These are phyloP conservation scores for Domatiomyces globalis DNA, from an alignment of 2,329 filamentous ascomycete genomes.

Conservation along the genomic window DNA sequence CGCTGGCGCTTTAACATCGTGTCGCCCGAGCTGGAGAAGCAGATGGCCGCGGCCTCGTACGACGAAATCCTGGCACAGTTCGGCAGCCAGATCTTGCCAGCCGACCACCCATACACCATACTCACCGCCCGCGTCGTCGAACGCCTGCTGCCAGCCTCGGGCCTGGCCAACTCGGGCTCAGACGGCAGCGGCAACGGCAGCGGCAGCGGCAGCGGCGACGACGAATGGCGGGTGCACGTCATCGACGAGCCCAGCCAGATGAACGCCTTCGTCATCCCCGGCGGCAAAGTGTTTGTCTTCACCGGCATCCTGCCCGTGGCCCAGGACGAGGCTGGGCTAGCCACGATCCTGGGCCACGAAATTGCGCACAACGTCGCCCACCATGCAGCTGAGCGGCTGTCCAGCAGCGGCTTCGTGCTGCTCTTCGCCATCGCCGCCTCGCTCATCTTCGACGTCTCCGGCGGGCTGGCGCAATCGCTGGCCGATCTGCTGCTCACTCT, in stretches of 20 bases:
- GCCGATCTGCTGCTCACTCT: conserved; percentile 37
- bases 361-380: conserved; percentile 50
- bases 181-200: conserved; percentile 1
- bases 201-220: background rate
- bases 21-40: conserved; percentile 30
- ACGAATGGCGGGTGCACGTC: conserved; percentile 45
- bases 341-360: conserved; percentile 48
- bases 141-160: conserved; percentile 39
- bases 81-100: conserved; percentile 34
- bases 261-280: conserved; percentile 52
- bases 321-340: conserved; percentile 42
- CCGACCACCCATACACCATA: conserved; percentile 34
- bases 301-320: conserved; percentile 47
- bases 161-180: conserved; percentile 21
- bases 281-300: conserved; percentile 51
- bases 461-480: conserved; percentile 26
- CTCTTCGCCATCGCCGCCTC: conserved; percentile 21
- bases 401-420: conserved; percentile 24
- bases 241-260: conserved; percentile 36
- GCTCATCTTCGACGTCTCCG: conserved; percentile 28
- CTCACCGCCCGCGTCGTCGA: conserved; percentile 40
- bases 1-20: conserved; percentile 47
- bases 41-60: conserved; percentile 32
- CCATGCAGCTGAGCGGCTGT: conserved; percentile 43
- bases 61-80: conserved; percentile 35